A percentile compares a stretch with the other conserved stretches of the same genome.
Evolutionary conservation across 345 rosid species (phyloP).

Genomic region (Citrus maxima): DNA sequence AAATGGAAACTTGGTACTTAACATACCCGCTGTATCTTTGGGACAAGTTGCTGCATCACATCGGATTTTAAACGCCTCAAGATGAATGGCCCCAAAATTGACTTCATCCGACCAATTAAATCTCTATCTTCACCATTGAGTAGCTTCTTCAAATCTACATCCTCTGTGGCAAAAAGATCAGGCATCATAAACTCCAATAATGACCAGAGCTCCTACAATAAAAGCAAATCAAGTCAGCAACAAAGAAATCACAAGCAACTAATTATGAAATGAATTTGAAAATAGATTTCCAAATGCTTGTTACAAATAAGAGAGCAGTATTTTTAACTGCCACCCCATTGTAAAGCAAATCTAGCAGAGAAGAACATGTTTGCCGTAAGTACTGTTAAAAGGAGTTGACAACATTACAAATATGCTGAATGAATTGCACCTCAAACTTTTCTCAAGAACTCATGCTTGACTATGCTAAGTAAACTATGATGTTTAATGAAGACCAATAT

Average conservation of each 20-base stretch:
- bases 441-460: not conserved
- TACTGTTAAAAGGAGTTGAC: not conserved
- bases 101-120: slow-evolving; percentile 85
- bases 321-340: not conserved
- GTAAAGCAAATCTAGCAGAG: not conserved
- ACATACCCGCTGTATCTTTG: slow-evolving; percentile 82
- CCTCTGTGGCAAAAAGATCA: slow-evolving; percentile 88
- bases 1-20: slow-evolving; percentile 1
- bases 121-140: slow-evolving; percentile 80
- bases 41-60: slow-evolving; percentile 97
- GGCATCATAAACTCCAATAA: slow-evolving; percentile 96
- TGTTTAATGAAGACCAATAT: not conserved
- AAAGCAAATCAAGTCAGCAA: slow-evolving; percentile 18
- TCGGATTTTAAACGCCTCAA: slow-evolving; percentile 94
- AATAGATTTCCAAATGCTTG: not conserved
- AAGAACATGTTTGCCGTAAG: not conserved
- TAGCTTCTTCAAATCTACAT: slow-evolving; percentile 86
- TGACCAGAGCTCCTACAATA: slow-evolving; percentile 89
- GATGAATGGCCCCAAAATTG: slow-evolving; percentile 91
- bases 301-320: not conserved
- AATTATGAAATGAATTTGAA: not conserved
- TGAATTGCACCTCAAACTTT: not conserved
- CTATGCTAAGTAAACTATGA: not conserved
- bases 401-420: not conserved
- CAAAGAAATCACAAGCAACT: slow-evolving; percentile 7